phyloP scores from a whole-genome alignment of 2,329 filamentous ascomycete species.

The Coniochaeta sp. region DNA sequence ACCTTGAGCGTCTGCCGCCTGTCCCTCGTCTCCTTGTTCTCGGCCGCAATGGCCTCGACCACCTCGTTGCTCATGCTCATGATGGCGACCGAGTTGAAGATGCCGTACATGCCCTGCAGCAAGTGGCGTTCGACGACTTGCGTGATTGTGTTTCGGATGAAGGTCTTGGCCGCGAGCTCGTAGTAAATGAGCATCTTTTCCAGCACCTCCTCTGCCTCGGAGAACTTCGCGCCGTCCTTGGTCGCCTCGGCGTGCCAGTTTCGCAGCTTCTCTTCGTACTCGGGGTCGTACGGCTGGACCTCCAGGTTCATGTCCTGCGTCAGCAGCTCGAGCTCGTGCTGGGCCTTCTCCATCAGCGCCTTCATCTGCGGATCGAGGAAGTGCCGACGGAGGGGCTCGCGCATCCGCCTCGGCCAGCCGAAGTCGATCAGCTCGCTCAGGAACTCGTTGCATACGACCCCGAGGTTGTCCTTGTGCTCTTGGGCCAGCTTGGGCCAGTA shows the following conservation, averaged over 20 bases:
- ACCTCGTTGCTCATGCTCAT: constrained; percentile 35
- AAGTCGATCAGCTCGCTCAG: constrained; percentile 43
- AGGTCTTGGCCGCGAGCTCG: constrained; percentile 43
- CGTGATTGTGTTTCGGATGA: constrained; percentile 44
- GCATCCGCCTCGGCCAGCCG: constrained; percentile 43
- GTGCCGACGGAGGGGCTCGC: constrained; percentile 38
- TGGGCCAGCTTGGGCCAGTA: constrained; percentile 45
- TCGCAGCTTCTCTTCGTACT: constrained; percentile 42
- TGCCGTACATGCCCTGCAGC: constrained; percentile 41
- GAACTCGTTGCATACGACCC: constrained; percentile 47
- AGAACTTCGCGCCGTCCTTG: constrained; percentile 36
- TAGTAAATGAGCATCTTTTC: constrained; percentile 52
- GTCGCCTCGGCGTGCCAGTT: constrained; percentile 36
- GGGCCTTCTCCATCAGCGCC: constrained; percentile 36
- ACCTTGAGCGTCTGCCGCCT: constrained; percentile 37
- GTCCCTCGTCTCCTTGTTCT: constrained; percentile 46
- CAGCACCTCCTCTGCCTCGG: constrained; percentile 43
- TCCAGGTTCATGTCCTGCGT: constrained; percentile 45
- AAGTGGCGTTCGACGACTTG: constrained; percentile 45
- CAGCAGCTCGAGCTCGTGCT: constrained; percentile 36
- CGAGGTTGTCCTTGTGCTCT: constrained; percentile 47
- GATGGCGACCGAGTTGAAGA: constrained; percentile 46
- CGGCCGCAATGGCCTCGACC: constrained; percentile 43
- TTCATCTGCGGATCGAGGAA: constrained; percentile 43
- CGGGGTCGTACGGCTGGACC: constrained; percentile 45